Conservation (phyloP, 768 basidiomycete species). For the Trametes punicea region DNA sequence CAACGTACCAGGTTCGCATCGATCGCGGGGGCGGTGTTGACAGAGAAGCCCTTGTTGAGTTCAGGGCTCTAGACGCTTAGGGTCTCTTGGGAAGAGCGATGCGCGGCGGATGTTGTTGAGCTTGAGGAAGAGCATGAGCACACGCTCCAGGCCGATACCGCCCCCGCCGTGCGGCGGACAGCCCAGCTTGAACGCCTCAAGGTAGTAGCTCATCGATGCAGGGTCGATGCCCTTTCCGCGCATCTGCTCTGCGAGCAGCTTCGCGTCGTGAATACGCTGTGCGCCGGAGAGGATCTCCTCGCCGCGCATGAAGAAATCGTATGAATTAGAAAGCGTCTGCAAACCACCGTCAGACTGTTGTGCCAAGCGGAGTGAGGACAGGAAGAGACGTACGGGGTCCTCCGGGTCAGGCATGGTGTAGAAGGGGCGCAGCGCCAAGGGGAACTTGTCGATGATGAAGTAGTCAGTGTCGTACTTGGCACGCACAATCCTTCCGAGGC, state of each 20-base stretch:
- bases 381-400: conserved; percentile 57
- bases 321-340: conserved; percentile 92
- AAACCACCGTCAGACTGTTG: neutral
- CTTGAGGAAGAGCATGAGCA: conserved; percentile 97
- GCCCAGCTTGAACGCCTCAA: conserved; percentile 93
- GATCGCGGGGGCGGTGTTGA: neutral
- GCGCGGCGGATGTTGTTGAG: conserved; percentile 93
- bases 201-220: conserved; percentile 84
- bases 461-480: conserved; percentile 97
- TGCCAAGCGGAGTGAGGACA: neutral
- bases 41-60: neutral
- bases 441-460: conserved; percentile 99
- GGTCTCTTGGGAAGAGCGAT: conserved; percentile 94
- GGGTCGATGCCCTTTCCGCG: conserved; percentile 84
- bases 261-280: conserved; percentile 93
- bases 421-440: conserved; percentile 91
- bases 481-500: conserved; percentile 84
- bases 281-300: conserved; percentile 99
- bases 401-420: conserved; percentile 98
- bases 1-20: neutral
- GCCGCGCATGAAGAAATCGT: conserved; percentile 99
- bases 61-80: conserved; percentile 88
- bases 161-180: conserved; percentile 97
- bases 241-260: conserved; percentile 82
- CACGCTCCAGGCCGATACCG: conserved; percentile 92